Base-by-base conservation (phyloP, 768 basidiomycete genomes). In the Fomitopsis pulvina region DNA sequence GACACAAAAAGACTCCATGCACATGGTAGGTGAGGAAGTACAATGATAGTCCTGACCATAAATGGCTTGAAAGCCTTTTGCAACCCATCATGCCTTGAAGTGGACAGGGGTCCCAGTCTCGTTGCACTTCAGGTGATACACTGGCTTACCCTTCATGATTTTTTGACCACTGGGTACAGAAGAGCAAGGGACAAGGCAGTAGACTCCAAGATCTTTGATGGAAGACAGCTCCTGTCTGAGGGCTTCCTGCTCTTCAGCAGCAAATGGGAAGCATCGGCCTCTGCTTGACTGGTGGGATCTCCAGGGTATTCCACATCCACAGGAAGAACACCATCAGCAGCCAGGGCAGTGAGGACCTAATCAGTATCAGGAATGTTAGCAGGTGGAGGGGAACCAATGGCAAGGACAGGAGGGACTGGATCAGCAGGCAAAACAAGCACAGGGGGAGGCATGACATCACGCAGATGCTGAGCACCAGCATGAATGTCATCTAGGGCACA, bases 21-120 rank as follows among this genome's bases (percentile, higher is more conserved):
- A 62, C 12, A 67, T 66, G 11, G 66, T 69, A 0, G 70, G 71
- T 38, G 75, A 71, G 39, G 67, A 71, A 0, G 72, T 74, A 18
- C 60, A 28, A 68, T 57, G 62, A 50, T 69, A 79, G 44, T 79
- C 74, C 7, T 61, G 52, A 0, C 76, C 74, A 24, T 60, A 68
- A 0, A 69, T 54, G 45, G 74, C 72, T n/a, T n/a, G n/a, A n/a
- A n/a, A n/a, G n/a, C n/a, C n/a, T n/a, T n/a, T n/a, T n/a, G n/a
- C n/a, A n/a, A 79, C 71, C 22, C 69, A 63, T 0, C 68, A 60
- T 0, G 67, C 69, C 52, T 76, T 76, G 52, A 46, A 25, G 1
- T 43, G 41, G 6, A 44, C 42, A 2, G 65, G 65, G 1, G 51
- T 53, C 14, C 57, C 56, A 29, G 22, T 40, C 12, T 43, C 45